These are phyloP conservation scores for Fragosphaeria purpurea DNA, from an alignment of 2,329 filamentous ascomycete genomes.

Conservation along the genomic window DNA sequence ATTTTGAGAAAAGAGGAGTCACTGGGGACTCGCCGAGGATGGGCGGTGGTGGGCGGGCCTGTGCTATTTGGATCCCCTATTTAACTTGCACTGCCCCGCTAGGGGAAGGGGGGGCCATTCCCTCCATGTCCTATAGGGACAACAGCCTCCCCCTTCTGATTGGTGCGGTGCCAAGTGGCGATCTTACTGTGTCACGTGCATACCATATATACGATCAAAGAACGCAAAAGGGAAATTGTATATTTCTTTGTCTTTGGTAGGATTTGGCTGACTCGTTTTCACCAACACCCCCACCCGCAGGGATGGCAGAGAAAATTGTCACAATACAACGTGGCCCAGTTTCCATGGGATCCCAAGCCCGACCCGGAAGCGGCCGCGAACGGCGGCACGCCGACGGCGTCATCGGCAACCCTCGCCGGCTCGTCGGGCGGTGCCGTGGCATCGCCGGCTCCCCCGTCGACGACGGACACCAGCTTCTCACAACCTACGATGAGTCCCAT, in stretches of 20 bases:
- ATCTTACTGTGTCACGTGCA: no score
- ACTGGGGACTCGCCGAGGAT: slow-evolving; percentile 12
- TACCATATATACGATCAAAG: no score
- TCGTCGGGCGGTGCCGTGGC: slow-evolving; percentile 10
- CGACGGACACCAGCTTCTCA: slow-evolving; percentile 19
- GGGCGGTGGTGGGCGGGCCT: slow-evolving; percentile 35
- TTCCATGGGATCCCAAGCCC: slow-evolving; percentile 90
- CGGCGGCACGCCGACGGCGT: slow-evolving; percentile 10
- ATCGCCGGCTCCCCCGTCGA: slow-evolving; percentile 10
- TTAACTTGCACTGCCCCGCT: slow-evolving; percentile 28
- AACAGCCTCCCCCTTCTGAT: no score
- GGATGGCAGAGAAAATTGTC: slow-evolving; percentile 92
- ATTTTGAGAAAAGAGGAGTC: no score
- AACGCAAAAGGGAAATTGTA: no score
- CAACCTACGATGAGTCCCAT: slow-evolving; percentile 27
- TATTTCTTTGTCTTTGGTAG: no score
- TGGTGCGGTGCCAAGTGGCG: no score
- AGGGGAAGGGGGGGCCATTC: no score
- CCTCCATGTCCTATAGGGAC: no score
- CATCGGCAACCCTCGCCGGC: background rate
- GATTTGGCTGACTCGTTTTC: no score
- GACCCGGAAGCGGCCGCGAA: slow-evolving; percentile 37
- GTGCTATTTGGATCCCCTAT: slow-evolving; percentile 46
- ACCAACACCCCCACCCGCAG: no score
- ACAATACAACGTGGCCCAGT: slow-evolving; percentile 70